These are phyloP conservation scores for Pseudoneurospora amorphoporcata DNA, from an alignment of 495 filamentous ascomycete species.

Conservation along the genomic window DNA sequence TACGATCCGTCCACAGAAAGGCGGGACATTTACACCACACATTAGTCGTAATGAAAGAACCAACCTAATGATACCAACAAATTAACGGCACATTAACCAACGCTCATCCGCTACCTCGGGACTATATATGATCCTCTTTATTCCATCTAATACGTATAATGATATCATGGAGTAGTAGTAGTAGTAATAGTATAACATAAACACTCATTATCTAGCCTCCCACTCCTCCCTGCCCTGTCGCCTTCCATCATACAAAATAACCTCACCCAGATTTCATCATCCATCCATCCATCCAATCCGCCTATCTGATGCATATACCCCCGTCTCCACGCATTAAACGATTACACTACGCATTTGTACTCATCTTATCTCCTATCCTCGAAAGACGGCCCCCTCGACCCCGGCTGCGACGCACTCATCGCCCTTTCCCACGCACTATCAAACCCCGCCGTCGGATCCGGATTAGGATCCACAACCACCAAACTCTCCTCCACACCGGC, in stretches of 20 bases:
- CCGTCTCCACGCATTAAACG: neutral
- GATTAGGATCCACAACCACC: slow-evolving; percentile 34
- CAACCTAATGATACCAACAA: neutral
- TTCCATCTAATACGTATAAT: neutral
- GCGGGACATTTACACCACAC: neutral
- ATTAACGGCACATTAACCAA: neutral
- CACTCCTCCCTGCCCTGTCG: neutral
- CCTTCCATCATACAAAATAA: neutral
- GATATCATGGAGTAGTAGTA: neutral
- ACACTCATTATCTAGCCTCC: neutral
- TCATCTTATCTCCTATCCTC: neutral
- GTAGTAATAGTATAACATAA: neutral
- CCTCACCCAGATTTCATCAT: no score
- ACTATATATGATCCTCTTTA: neutral
- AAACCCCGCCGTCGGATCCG: slow-evolving; percentile 36
- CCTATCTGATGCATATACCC: neutral
- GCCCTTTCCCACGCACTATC: slow-evolving; percentile 61
- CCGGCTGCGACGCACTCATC: neutral
- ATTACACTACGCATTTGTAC: neutral
- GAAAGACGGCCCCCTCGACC: neutral
- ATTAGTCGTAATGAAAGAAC: neutral
- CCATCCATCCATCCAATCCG: neutral
- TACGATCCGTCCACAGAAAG: neutral
- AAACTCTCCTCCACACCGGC: slow-evolving; percentile 29
- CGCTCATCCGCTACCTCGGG: neutral